Evolutionary conservation across 805 yeast genomes (phyloP), one percentile per base, ranked within the genome.

Genomic region (Metschnikowia gruessii): DNA sequence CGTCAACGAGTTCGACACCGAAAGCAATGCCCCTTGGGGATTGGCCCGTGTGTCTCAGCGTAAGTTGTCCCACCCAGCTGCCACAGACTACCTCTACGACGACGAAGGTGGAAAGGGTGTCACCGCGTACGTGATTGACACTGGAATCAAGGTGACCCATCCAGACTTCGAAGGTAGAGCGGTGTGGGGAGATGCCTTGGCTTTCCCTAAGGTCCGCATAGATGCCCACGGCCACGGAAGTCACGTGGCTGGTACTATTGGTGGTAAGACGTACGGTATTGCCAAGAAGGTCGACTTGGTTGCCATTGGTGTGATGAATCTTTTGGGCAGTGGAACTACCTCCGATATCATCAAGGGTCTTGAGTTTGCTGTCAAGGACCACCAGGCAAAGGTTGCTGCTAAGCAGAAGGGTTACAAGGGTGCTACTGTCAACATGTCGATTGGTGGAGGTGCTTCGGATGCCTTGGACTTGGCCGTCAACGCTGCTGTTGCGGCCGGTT

Each of bases 141-240:
- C 97, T 18, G 97, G 97, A 69, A 76, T 91, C 61, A 81, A 83
- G 56, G 75, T 82, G 42, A 70, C 76, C 15, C 97, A 90, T 65
- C 75, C 72, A 30, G 94, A 89, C 60, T 90, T 90, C 60, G 84
- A 72, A 10, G 91, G 91, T 19, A 81, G 97, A 70, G 95, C 96
- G 37, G 63, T 64, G 33, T 87, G 95, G 95, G 96, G 96, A 56
- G 76, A 82, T 42, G 87, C 95, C 3, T 43, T 52, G 44, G 56
- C 48, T 75, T 87, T 55, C 95, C 95, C 55, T 57, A 66, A 43
- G 84, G 83, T 58, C 44, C 89, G 83, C 55, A 60, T 74, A 37
- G 96, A 91, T 64, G 94, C 89, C 43, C 86, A 87, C 59, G 97
- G 97, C 42, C 97, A 90, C 68, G 97, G 97, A 61, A 88, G 96